A percentile compares a stretch with the other conserved stretches of the same genome.
phyloP scores from a whole-genome alignment of 2,329 filamentous ascomycete genomes.

The Colletotrichum spaethianum region DNA sequence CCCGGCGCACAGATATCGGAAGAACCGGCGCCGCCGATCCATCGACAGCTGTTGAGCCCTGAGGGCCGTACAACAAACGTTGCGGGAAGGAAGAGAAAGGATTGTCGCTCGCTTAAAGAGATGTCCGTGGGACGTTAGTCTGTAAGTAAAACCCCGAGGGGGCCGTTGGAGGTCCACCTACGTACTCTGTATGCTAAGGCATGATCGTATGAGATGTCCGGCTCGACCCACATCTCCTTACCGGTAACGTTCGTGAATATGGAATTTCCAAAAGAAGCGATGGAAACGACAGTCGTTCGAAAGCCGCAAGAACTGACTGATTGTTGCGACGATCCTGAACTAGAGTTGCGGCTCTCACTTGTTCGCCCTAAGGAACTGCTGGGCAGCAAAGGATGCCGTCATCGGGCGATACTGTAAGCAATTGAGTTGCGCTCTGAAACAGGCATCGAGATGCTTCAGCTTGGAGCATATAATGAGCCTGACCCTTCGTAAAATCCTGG shows the following conservation, averaged over 20 bases:
- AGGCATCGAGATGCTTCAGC: conserved; percentile 13
- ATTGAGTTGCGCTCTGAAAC: conserved; percentile 27
- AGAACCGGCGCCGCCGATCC: not conserved
- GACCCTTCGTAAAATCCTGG: conserved; percentile 9
- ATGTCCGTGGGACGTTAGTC: not conserved
- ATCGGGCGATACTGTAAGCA: not conserved
- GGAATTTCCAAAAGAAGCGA: not conserved
- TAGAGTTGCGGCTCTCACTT: conserved; percentile 4
- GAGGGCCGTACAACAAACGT: not conserved
- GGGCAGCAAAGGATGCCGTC: not conserved
- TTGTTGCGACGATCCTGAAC: not conserved
- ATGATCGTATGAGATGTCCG: not conserved
- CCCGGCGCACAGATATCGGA: not conserved
- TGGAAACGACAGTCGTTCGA: not conserved
- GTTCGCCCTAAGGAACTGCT: not conserved
- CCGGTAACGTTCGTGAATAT: not conserved
- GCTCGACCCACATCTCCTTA: not conserved
- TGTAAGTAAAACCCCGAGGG: not conserved
- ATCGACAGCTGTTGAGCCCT: not conserved
- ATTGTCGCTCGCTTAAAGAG: not conserved
- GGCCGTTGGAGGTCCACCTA: not conserved
- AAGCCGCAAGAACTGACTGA: not conserved
- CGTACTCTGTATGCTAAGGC: not conserved
- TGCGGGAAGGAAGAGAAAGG: not conserved
- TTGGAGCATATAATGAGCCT: conserved; percentile 18